Conservation (phyloP, 2,329 filamentous ascomycete genomes). For the Sporothrix humicola region DNA sequence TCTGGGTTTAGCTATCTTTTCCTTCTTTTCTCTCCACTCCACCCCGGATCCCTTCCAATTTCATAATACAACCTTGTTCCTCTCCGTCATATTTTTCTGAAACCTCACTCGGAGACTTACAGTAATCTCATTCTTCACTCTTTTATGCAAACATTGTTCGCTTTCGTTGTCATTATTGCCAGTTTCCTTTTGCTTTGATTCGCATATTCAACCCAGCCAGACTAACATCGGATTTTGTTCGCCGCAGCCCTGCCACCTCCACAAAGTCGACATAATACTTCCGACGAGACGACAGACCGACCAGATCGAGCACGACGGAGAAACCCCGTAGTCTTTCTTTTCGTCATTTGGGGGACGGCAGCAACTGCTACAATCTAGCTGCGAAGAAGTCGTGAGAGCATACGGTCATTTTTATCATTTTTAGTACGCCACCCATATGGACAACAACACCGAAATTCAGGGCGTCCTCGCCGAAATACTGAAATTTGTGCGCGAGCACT, state of each 20-base stretch:
- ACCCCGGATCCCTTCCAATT: not conserved
- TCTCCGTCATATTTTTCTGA: not conserved
- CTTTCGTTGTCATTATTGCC: not conserved
- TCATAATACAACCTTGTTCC: conserved; percentile 15
- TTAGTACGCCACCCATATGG: too few relatives aligned
- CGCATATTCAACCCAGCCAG: too few relatives aligned
- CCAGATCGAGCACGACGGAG: not conserved
- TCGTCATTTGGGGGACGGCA: not conserved
- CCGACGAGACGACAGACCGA: not conserved
- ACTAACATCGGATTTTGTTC: not conserved
- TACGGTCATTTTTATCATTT: too few relatives aligned
- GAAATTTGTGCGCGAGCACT: conserved; percentile 50
- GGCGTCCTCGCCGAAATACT: conserved; percentile 47
- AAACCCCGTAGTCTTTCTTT: not conserved
- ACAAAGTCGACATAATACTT: not conserved
- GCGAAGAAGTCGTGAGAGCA: not conserved
- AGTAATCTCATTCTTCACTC: not conserved
- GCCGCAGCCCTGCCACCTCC: conserved; percentile 7
- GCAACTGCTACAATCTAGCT: not conserved
- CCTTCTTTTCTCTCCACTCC: not conserved
- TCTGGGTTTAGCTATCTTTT: not conserved
- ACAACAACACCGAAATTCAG: conserved; percentile 34
- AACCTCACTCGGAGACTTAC: not conserved
- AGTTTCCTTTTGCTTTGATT: not conserved
- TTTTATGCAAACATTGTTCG: not conserved